Conservation (phyloP, 2,329 filamentous ascomycete species). For the Delphinella strobiligena region DNA sequence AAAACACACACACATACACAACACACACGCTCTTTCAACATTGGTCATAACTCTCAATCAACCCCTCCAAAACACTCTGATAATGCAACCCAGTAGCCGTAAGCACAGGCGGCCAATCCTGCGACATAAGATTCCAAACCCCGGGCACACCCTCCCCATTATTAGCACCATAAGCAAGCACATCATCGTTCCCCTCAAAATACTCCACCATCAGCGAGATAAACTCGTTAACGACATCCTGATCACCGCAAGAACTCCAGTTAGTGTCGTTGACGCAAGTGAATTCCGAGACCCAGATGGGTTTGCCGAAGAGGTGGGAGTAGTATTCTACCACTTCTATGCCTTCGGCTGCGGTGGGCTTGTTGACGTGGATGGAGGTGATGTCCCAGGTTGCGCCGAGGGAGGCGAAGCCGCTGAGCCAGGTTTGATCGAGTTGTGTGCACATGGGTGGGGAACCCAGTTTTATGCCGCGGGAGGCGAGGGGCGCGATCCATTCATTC, state of each 20-base stretch:
- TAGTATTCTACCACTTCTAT: slow-evolving; percentile 18
- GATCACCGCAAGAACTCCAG: slow-evolving; percentile 15
- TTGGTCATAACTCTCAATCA: no score
- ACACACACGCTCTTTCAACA: no score
- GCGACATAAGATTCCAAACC: slow-evolving; percentile 7
- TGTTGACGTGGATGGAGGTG: slow-evolving; percentile 20
- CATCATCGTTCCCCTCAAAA: slow-evolving; percentile 13
- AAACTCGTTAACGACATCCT: slow-evolving; percentile 14
- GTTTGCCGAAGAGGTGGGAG: slow-evolving; percentile 14
- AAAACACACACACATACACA: no score
- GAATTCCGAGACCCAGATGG: slow-evolving; percentile 17
- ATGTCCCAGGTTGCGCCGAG: slow-evolving; percentile 14
- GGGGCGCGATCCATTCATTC: slow-evolving; percentile 15
- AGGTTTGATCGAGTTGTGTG: slow-evolving; percentile 17
- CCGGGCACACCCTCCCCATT: slow-evolving; percentile 15
- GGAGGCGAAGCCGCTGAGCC: slow-evolving; percentile 15
- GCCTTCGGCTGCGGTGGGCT: slow-evolving; percentile 14
- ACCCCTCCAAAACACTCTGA: slow-evolving; percentile 6
- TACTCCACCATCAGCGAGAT: slow-evolving; percentile 15
- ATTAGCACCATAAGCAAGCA: slow-evolving; percentile 17
- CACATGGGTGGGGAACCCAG: slow-evolving; percentile 18
- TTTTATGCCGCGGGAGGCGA: slow-evolving; percentile 15
- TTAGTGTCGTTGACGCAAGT: slow-evolving; percentile 15
- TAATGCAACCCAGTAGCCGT: slow-evolving; percentile 7
- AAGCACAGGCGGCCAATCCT: slow-evolving; percentile 3